Evolutionary conservation across 805 yeast species (phyloP).

Genomic region (Geotrichum ghanense): DNA sequence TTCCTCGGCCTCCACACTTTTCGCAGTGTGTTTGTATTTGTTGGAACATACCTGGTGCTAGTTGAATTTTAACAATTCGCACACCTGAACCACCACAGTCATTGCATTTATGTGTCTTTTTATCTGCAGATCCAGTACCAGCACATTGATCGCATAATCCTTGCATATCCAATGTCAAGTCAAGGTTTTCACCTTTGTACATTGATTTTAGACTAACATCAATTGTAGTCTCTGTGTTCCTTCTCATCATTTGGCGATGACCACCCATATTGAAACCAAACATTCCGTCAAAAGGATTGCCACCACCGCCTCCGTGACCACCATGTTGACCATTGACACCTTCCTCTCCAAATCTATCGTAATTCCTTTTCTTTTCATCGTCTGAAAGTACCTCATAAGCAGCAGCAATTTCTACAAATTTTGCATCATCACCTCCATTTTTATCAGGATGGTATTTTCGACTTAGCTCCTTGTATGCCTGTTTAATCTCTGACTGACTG

Average conservation of each 20-base stretch:
- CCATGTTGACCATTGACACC: conserved; percentile 78
- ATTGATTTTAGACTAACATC: conserved; percentile 51
- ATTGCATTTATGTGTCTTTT: conserved; percentile 50
- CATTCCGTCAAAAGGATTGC: conserved; percentile 31
- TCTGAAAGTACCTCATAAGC: conserved; percentile 91
- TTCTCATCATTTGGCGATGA: conserved; percentile 32
- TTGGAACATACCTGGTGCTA: conserved; percentile 88
- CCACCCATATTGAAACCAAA: conserved; percentile 45
- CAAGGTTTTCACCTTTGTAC: conserved; percentile 55
- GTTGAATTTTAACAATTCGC: conserved; percentile 49
- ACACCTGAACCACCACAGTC: conserved; percentile 72
- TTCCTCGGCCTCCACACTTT: conserved; percentile 69
- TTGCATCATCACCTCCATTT: conserved; percentile 69
- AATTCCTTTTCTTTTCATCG: conserved; percentile 74
- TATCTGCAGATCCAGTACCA: conserved; percentile 82
- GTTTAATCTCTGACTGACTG: conserved; percentile 67
- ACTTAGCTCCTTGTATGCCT: conserved; percentile 71
- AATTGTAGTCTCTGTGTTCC: conserved; percentile 49
- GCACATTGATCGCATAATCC: conserved; percentile 66
- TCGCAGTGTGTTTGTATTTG: conserved; percentile 73
- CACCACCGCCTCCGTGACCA: conserved; percentile 31
- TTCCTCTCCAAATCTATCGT: conserved; percentile 87
- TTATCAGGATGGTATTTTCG: conserved; percentile 93
- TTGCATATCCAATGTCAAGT: conserved; percentile 55
- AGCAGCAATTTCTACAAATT: conserved; percentile 82